A percentile compares a stretch with the other conserved stretches of the same genome.
These are phyloP conservation scores for Eimeria tenella DNA, from an alignment of 169 alveolate species.

Conservation along the genomic window DNA sequence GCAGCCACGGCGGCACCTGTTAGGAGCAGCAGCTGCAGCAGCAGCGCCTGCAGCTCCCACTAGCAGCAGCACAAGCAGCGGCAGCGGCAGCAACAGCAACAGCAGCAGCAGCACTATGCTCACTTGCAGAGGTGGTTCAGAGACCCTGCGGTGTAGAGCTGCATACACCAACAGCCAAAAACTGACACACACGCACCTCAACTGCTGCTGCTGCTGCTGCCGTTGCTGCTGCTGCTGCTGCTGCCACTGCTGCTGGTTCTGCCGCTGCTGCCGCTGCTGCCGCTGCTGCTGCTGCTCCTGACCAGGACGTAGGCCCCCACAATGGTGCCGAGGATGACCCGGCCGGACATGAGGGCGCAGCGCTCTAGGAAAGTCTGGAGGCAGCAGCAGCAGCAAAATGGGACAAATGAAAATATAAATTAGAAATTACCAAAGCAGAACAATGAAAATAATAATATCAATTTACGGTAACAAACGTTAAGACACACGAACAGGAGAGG, in stretches of 20 bases:
- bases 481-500: background rate
- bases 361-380: slow-evolving; percentile 35
- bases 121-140: slow-evolving; percentile 31
- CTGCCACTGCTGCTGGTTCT: slow-evolving; percentile 15
- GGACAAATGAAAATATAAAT: too few relatives aligned
- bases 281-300: slow-evolving; percentile 7
- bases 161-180: background rate
- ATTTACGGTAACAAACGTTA: too few relatives aligned
- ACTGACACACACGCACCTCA: background rate
- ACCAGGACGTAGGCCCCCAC: background rate
- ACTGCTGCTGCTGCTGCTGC: slow-evolving; percentile 18
- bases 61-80: background rate
- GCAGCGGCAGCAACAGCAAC: background rate
- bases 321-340: background rate
- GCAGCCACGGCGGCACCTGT: background rate
- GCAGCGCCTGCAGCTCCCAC: background rate
- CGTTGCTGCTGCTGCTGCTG: slow-evolving; percentile 24
- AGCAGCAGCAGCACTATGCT: slow-evolving; percentile 20
- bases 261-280: background rate
- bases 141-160: slow-evolving; percentile 17
- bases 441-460: too few relatives aligned
- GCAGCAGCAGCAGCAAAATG: background rate
- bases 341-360: slow-evolving; percentile 20
- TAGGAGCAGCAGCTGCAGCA: background rate
- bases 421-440: too few relatives aligned